phyloP scores from a whole-genome alignment of 2,329 filamentous ascomycete genomes.

The Phialocephala subalpina region DNA sequence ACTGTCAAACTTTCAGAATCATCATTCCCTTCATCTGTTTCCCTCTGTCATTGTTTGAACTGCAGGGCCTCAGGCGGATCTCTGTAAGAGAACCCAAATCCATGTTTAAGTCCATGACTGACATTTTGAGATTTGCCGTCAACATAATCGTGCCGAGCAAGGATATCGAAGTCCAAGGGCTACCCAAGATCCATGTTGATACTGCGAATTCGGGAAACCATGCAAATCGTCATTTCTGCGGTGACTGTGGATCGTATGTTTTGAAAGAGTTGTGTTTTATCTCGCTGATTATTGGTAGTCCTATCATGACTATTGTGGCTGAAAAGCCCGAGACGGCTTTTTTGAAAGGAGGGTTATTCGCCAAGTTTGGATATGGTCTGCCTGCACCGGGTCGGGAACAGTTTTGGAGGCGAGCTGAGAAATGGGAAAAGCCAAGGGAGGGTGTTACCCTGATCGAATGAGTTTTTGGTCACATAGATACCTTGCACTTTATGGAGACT shows the following conservation, averaged over 20 bases:
- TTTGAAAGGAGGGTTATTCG: constrained; percentile 12
- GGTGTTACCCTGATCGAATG: neutral
- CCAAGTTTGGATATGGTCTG: neutral
- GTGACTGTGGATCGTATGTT: constrained; percentile 24
- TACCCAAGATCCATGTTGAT: constrained; percentile 1
- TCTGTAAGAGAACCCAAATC: neutral
- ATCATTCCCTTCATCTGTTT: neutral
- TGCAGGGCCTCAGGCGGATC: neutral
- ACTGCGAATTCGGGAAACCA: neutral
- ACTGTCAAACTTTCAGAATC: too few species aligned
- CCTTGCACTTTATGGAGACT: neutral
- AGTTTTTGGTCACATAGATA: neutral
- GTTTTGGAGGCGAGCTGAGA: constrained; percentile 6
- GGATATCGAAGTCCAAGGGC: neutral
- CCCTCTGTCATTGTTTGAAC: constrained; percentile 9
- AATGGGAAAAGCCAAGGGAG: constrained; percentile 5
- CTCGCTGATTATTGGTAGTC: neutral
- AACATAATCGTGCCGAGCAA: constrained; percentile 1
- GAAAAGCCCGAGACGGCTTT: neutral
- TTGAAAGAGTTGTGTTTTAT: neutral
- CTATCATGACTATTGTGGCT: neutral
- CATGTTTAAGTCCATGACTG: neutral
- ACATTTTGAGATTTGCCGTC: neutral
- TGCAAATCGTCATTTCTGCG: constrained; percentile 19
- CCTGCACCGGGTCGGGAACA: neutral